Evolutionary conservation across 2,329 filamentous ascomycete species (phyloP).

Genomic region (Colletotrichum simmondsii): DNA sequence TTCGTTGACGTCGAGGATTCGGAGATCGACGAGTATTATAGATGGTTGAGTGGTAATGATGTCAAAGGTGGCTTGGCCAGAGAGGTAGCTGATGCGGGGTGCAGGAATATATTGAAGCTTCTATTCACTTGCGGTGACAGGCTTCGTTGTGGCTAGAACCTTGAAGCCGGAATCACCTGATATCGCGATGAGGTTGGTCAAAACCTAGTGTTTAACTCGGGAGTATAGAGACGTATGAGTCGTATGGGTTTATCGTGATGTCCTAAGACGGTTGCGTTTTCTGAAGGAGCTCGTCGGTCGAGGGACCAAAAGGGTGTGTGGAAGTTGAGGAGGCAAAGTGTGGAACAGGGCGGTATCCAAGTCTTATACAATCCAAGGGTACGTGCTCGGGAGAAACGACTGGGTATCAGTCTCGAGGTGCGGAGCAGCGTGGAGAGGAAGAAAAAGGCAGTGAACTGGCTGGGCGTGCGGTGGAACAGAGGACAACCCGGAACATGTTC

Average conservation of each 20-base stretch:
- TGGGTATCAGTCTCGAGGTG: background rate
- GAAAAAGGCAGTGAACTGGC: background rate
- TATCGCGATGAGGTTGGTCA: background rate
- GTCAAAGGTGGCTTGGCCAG: background rate
- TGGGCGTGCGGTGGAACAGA: background rate
- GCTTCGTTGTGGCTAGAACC: conserved; percentile 31
- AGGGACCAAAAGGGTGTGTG: conserved; percentile 8
- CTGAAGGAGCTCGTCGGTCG: background rate
- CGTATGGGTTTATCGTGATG: background rate
- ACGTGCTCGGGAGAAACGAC: conserved; percentile 21
- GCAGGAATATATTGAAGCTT: background rate
- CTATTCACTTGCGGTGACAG: conserved; percentile 2
- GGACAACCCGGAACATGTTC: conserved; percentile 3
- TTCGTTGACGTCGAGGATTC: conserved; percentile 18
- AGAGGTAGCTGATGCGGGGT: background rate
- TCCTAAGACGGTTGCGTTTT: background rate
- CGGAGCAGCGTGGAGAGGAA: background rate
- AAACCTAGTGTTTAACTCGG: too few species aligned
- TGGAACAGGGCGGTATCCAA: conserved; percentile 24
- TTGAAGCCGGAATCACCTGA: conserved; percentile 18
- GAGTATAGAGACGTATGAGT: background rate
- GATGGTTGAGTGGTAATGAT: background rate
- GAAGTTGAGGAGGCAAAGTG: background rate
- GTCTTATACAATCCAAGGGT: conserved; percentile 32
- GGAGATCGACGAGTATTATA: conserved; percentile 24